A percentile compares a stretch with the other conserved stretches of the same genome.
Evolutionary conservation across 2,329 filamentous ascomycete genomes (phyloP).

Genomic region (Escovopsis weberi): DNA sequence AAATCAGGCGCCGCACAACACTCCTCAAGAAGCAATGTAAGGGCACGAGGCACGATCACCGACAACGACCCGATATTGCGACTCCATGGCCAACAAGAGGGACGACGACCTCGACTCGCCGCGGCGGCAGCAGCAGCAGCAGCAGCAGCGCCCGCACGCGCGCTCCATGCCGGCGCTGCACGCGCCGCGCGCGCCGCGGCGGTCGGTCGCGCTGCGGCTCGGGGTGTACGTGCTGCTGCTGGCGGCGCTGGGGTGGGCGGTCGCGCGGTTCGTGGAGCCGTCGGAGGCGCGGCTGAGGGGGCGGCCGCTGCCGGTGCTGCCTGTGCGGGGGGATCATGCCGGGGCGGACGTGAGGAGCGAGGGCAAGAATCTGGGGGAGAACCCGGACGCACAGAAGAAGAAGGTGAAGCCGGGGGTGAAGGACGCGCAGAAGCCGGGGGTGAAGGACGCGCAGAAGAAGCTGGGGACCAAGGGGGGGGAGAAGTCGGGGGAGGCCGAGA

Average conservation of each 20-base stretch:
- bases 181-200: constrained; percentile 26
- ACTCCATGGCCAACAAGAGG: constrained; percentile 40
- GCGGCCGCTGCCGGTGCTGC: too few relatives aligned
- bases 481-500: neutral
- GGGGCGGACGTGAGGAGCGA: too few relatives aligned
- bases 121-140: constrained; percentile 8
- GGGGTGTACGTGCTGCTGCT: constrained; percentile 30
- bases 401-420: neutral
- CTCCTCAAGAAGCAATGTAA: too few relatives aligned
- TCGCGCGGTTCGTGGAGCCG: constrained; percentile 9
- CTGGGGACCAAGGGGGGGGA: neutral
- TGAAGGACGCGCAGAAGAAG: neutral
- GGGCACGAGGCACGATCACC: too few relatives aligned
- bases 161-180: too few relatives aligned
- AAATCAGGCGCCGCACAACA: too few relatives aligned
- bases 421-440: neutral
- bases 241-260: constrained; percentile 38
- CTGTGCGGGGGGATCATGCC: too few relatives aligned
- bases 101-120: constrained; percentile 35
- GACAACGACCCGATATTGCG: too few relatives aligned
- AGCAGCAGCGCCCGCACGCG: constrained; percentile 20
- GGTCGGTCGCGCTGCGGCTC: constrained; percentile 40
- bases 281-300: constrained; percentile 1
- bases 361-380: neutral
- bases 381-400: neutral